phyloP scores from a whole-genome alignment of 2,329 filamentous ascomycete species.

The Zymoseptoria passerinii region DNA sequence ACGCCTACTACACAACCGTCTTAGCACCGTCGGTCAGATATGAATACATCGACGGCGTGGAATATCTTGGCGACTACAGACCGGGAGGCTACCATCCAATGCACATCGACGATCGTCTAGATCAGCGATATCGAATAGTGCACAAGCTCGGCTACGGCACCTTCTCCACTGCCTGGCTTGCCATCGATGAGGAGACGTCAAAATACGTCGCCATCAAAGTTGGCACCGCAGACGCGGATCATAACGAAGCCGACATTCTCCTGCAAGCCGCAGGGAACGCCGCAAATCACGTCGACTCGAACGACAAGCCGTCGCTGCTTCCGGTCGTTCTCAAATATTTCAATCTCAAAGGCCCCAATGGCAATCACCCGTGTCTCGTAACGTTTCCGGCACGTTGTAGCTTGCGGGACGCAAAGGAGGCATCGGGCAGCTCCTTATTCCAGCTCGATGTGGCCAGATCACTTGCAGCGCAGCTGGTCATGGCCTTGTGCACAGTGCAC shows the following conservation, averaged over 20 bases:
- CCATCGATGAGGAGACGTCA: not conserved
- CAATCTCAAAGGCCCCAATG: not conserved
- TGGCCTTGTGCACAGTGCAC: not conserved
- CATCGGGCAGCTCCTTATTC: not conserved
- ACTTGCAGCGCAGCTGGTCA: not conserved
- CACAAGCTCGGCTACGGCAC: conserved; percentile 31
- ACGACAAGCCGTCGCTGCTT: not conserved
- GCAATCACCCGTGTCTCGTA: not conserved
- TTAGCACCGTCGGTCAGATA: not conserved
- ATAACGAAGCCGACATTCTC: not conserved
- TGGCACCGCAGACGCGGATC: not conserved
- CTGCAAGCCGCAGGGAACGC: not conserved
- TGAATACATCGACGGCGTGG: not conserved
- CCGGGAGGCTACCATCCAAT: conserved; percentile 28
- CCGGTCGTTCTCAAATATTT: not conserved
- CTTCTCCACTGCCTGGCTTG: conserved; percentile 31
- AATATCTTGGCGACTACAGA: conserved; percentile 5
- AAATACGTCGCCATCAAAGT: conserved; percentile 3
- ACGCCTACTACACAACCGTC: not conserved
- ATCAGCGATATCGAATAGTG: conserved; percentile 28
- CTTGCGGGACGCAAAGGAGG: not conserved
- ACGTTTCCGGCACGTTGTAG: not conserved
- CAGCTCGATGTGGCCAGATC: not conserved
- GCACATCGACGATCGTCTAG: conserved; percentile 12
- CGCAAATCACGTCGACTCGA: not conserved